These are phyloP conservation scores for Backusella mclennaniae DNA, from an alignment of 192 early-diverging fungal genomes.

Conservation along the genomic window DNA sequence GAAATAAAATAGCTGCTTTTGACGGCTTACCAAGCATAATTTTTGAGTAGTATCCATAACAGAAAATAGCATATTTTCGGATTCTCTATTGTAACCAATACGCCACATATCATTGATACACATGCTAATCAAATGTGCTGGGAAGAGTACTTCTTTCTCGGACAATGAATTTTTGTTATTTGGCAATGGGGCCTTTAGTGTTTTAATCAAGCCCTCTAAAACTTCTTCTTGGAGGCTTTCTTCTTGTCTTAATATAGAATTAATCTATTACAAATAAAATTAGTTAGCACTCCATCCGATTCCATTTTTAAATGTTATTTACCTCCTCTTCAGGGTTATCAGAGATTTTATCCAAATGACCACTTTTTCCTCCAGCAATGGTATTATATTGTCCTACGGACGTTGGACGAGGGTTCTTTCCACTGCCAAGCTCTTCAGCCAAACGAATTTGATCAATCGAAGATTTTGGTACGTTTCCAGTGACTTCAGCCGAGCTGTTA, in stretches of 20 bases:
- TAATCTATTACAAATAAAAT: slow-evolving; percentile 25
- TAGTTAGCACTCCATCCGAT: neutral
- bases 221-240: slow-evolving; percentile 73
- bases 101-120: slow-evolving; percentile 83
- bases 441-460: slow-evolving; percentile 27
- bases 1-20: neutral
- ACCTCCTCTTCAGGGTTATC: slow-evolving; percentile 41
- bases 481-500: slow-evolving; percentile 43
- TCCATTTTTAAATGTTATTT: neutral
- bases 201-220: slow-evolving; percentile 81
- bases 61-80: slow-evolving; percentile 79
- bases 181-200: slow-evolving; percentile 84
- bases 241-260: slow-evolving; percentile 55
- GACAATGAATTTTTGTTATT: slow-evolving; percentile 69
- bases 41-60: slow-evolving; percentile 80
- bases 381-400: slow-evolving; percentile 27
- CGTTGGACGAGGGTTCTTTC: slow-evolving; percentile 27
- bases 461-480: slow-evolving; percentile 21
- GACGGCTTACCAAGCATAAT: slow-evolving; percentile 50
- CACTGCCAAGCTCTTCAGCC: slow-evolving; percentile 15
- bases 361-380: slow-evolving; percentile 16
- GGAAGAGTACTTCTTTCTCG: slow-evolving; percentile 88
- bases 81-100: slow-evolving; percentile 75
- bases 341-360: slow-evolving; percentile 16
- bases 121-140: slow-evolving; percentile 89